These are phyloP conservation scores for Trichoderma sp. DNA, from an alignment of 2,329 filamentous ascomycete species.

Conservation along the genomic window DNA sequence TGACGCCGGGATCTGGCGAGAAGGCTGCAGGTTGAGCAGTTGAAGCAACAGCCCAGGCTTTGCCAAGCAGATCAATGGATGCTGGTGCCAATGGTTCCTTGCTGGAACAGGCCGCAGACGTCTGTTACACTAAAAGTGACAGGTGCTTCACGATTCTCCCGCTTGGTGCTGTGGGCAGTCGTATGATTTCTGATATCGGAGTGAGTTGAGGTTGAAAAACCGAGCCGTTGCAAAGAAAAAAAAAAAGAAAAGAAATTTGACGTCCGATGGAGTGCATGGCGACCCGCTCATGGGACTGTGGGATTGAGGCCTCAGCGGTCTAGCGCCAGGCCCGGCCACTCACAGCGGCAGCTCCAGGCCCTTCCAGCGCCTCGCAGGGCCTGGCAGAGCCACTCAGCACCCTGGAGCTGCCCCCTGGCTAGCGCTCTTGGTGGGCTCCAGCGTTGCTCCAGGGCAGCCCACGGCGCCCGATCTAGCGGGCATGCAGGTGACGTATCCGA, in stretches of 20 bases:
- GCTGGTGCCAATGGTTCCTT: conserved; percentile 12
- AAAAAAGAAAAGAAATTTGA: conserved; percentile 22
- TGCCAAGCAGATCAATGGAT: neutral
- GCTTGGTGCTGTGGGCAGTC: conserved; percentile 2
- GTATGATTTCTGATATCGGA: conserved; percentile 6
- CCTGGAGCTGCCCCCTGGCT: conserved; percentile 4
- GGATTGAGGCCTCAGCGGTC: neutral
- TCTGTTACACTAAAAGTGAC: neutral
- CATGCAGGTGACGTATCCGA: conserved; percentile 21
- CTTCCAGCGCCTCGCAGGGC: neutral
- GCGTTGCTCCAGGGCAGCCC: too few species aligned
- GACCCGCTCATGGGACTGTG: conserved; percentile 15
- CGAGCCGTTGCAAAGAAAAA: neutral
- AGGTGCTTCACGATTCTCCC: neutral
- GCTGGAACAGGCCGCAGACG: neutral
- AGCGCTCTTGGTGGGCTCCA: conserved; percentile 17
- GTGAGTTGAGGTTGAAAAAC: neutral
- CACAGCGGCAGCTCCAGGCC: conserved; percentile 16
- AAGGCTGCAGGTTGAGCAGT: neutral
- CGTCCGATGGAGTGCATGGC: conserved; percentile 2
- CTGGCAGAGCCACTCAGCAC: neutral
- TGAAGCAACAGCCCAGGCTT: neutral
- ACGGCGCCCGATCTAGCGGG: neutral
- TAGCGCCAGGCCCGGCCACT: neutral
- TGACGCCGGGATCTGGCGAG: neutral